A percentile compares a stretch with the other conserved stretches of the same genome.
Conservation (phyloP, 768 basidiomycete species). For the Macrolepiota dolichaula region DNA sequence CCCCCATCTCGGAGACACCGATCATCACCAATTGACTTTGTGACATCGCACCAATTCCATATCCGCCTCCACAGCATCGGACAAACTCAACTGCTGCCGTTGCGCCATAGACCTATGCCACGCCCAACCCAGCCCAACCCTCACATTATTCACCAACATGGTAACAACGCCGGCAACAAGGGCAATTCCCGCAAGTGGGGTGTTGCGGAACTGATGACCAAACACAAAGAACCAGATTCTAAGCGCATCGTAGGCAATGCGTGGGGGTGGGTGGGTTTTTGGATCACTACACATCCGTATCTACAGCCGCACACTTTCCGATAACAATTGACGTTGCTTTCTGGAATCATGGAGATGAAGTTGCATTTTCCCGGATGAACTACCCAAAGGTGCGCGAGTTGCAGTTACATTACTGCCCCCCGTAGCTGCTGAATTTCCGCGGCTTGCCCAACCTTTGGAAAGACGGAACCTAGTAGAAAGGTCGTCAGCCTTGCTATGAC, state of each 20-base stretch:
- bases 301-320: conserved; percentile 15
- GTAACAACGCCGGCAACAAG: too few relatives aligned
- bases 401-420: not conserved
- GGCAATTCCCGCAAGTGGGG: too few relatives aligned
- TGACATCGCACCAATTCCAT: not conserved
- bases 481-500: not conserved
- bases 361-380: not conserved
- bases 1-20: too few relatives aligned
- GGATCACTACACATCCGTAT: conserved; percentile 8
- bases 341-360: not conserved
- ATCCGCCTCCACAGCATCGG: not conserved
- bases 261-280: too few relatives aligned
- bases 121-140: too few relatives aligned
- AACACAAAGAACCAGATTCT: too few relatives aligned
- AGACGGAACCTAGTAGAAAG: not conserved
- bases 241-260: not conserved
- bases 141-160: too few relatives aligned
- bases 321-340: conserved; percentile 9
- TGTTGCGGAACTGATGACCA: too few relatives aligned
- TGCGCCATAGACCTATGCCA: not conserved
- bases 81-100: not conserved
- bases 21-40: too few relatives aligned
- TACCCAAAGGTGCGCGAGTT: not conserved
- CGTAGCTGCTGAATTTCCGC: not conserved
- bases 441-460: not conserved